A percentile compares a stretch with the other conserved stretches of the same genome.
phyloP scores from a whole-genome alignment of 2,329 filamentous ascomycete genomes.

The Raffaelea arxii region DNA sequence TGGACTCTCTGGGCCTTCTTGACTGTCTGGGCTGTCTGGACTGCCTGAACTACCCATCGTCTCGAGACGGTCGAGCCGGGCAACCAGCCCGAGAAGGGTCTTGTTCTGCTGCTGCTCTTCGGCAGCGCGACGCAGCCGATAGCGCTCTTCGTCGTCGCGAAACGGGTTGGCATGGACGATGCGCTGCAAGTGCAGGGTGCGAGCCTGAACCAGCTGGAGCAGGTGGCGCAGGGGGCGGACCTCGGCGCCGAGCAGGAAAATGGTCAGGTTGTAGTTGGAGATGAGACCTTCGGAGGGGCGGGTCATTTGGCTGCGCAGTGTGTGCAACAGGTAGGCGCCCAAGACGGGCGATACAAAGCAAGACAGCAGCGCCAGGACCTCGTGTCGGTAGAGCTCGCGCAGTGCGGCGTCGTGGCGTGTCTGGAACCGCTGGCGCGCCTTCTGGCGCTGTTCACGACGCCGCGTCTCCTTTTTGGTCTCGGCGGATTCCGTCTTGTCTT shows the following conservation, averaged over 20 bases:
- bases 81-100: slow-evolving; percentile 44
- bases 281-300: slow-evolving; percentile 78
- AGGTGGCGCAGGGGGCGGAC: slow-evolving; percentile 74
- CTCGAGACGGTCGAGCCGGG: slow-evolving; percentile 63
- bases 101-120: slow-evolving; percentile 24
- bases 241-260: slow-evolving; percentile 83
- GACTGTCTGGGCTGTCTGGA: no score
- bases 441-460: slow-evolving; percentile 7
- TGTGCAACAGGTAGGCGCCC: slow-evolving; percentile 76
- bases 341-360: slow-evolving; percentile 73
- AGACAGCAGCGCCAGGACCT: slow-evolving; percentile 61
- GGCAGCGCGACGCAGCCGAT: slow-evolving; percentile 7
- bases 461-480: slow-evolving; percentile 1
- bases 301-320: slow-evolving; percentile 70
- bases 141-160: slow-evolving; percentile 11
- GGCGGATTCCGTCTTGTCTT: background rate
- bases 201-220: slow-evolving; percentile 66
- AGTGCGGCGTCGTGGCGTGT: slow-evolving; percentile 27
- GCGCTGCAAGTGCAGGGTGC: slow-evolving; percentile 74
- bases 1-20: no score
- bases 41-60: slow-evolving; percentile 30
- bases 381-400: slow-evolving; percentile 62
- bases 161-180: slow-evolving; percentile 50
- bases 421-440: slow-evolving; percentile 15
- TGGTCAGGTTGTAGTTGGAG: slow-evolving; percentile 84